Evolutionary conservation across 208 protist genomes (phyloP), one percentile per base, ranked within the genome.

Genomic region (Plasmodiophora brassicae): DNA sequence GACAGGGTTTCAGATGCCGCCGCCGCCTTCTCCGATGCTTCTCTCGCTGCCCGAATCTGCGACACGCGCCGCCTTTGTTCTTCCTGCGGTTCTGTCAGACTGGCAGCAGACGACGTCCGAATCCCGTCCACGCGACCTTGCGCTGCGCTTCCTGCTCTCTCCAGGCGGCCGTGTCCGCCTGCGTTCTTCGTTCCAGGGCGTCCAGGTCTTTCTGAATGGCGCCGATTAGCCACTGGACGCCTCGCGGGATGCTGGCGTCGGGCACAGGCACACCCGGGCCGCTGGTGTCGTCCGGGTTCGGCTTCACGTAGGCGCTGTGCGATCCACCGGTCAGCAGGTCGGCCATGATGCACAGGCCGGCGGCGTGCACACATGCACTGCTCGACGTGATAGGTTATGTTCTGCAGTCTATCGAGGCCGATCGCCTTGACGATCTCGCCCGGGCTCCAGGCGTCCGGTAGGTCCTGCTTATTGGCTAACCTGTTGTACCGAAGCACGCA

Each of bases 391-490:
- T 96, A 98, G 90, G 93, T 94, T 54, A 93, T 94, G 90, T 98
- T 92, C 88, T 93, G 93, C 84, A 98, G 91, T 45, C 93, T 89
- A 65, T 96, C 92, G 38, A 98, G 93, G 10, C 95, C 95, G 1
- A 98, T 93, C 90, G 96, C 95, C 88, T 98, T 96, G 10, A 94
- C 96, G 54, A 99, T 94, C 92, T 99, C 97, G 8, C 94, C 96
- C 25, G 94, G 95, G 89, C 92, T 95, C 94, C 98, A 97, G 5
- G 97, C 96, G 90, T 98, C 98, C 43, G 97, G 96, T 45, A 99
- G 90, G 94, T 99, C 97, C 92, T 99, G 96, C 92, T 99, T 99
- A 95, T 99, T 99, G 10, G 98, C 98, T 38, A 78, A 78, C 5
- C 65, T 78, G n/a, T 57, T n/a, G n/a, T n/a, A n/a, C n/a, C n/a